Evolutionary conservation across 2,329 filamentous ascomycete genomes (phyloP), one percentile per base, ranked within the genome.

Genomic region (Metarhizium anisopliae): DNA sequence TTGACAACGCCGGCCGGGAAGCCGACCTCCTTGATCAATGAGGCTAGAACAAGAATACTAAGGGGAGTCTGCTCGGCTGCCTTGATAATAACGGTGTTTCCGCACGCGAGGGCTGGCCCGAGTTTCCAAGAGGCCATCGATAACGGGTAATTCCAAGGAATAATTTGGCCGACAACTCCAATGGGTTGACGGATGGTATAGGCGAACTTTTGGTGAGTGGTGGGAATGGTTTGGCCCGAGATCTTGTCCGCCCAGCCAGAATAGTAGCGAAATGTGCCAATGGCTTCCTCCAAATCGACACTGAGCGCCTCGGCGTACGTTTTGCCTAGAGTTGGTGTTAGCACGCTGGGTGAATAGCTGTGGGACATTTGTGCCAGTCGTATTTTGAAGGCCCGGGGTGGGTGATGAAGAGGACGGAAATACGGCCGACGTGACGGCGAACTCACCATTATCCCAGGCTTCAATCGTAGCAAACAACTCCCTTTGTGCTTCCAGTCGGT

Each of bases 221-320:
- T 89, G 56, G 86, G 83, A 61, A 92, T 90, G 10, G 87, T 87
- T 65, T 89, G 83, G 13, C 89, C 89, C 59, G 86, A 83, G 51
- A 90, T 83, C 74, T 92, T 92, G 71, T 92, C 88, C 20, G 87
- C 86, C 71, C 82, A 92, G 36, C 89, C 88, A 47, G 83, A 86
- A 64, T 92, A 93, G 70, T 93, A 92, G 61, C 85, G 83, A 45
- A 84, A 72, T 14, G 83, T 70, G 55, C 63, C 63, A 4, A 70
- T 63, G 16, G 72, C 70, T 58, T 75, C 71, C 1, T 67, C 74
- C 5, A 91, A 61, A 64, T 92, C 89, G 53, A 86, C 86, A 45
- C 77, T 77, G n/a, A 86, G 66, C 0, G 88, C 77, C 11, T 85
- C 83, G 2, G 72, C 69, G 68, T 87, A 90, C 1, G 87, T 84